A percentile compares a stretch with the other conserved stretches of the same genome.
Evolutionary conservation across 108 stramenopile species (phyloP).

Genomic region (Pseudonitzschia delicatissima): DNA sequence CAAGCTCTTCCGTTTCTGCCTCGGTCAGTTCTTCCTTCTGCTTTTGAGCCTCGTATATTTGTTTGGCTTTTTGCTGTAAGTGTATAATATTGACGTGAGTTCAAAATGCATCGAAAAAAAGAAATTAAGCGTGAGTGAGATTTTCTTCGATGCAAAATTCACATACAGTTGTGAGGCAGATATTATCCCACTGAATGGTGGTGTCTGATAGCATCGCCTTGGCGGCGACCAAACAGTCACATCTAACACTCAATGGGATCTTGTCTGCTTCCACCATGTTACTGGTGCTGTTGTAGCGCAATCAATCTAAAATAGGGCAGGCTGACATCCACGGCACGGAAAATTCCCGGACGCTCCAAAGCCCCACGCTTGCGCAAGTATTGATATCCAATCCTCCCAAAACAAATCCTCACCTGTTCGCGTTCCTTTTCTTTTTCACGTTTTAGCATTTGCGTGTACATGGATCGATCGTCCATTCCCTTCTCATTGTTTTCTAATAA

Average conservation of each 20-base stretch:
- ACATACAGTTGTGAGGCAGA: conserved; percentile 41
- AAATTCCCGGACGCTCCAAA: not conserved
- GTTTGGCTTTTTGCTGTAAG: conserved; percentile 54
- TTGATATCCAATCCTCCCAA: not conserved
- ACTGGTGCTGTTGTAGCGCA: conserved; percentile 6
- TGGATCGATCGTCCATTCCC: conserved; percentile 82
- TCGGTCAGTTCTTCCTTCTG: conserved; percentile 65
- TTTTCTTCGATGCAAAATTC: too few species aligned
- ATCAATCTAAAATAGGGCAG: not conserved
- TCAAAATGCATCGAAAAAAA: too few species aligned
- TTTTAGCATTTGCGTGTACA: conserved; percentile 88
- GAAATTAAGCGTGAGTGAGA: too few species aligned
- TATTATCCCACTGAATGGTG: conserved; percentile 68
- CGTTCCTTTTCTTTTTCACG: conserved; percentile 66
- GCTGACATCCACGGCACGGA: not conserved
- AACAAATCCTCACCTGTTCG: conserved; percentile 45
- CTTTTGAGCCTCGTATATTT: conserved; percentile 81
- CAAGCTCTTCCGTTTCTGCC: conserved; percentile 80
- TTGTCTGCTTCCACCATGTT: conserved; percentile 46
- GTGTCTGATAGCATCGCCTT: conserved; percentile 54
- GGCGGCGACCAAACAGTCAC: conserved; percentile 49
- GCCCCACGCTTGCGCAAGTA: not conserved
- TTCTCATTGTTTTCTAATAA: conserved; percentile 81
- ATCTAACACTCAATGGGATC: conserved; percentile 62
- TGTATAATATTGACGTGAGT: not conserved